phyloP scores from a whole-genome alignment of 2,329 filamentous ascomycete species.

The Parascedosporium putredinis region DNA sequence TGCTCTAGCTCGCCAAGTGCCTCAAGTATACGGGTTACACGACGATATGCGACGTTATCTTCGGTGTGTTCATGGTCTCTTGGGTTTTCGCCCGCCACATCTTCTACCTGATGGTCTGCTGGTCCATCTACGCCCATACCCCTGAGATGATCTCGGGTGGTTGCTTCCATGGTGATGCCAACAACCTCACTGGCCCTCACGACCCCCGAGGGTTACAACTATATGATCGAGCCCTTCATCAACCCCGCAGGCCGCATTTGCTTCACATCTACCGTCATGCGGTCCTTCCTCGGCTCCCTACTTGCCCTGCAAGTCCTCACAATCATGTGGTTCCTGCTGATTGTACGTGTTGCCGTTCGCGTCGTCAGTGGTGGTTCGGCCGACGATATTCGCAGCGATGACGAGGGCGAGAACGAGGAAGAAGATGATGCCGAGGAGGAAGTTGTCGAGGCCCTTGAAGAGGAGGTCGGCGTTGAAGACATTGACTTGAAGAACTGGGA shows the following conservation, averaged over 20 bases:
- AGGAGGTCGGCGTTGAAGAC: conserved; percentile 65
- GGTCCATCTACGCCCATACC: conserved; percentile 64
- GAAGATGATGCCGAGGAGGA: conserved; percentile 50
- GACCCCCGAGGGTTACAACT: conserved; percentile 41
- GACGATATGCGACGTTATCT: conserved; percentile 68
- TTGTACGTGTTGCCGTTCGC: conserved; percentile 68
- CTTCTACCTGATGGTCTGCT: conserved; percentile 68
- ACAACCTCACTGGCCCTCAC: conserved; percentile 44
- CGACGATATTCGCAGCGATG: conserved; percentile 81
- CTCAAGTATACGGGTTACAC: conserved; percentile 80
- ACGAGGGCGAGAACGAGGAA: conserved; percentile 62
- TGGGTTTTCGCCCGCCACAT: conserved; percentile 82
- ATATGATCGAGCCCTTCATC: conserved; percentile 65
- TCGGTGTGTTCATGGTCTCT: conserved; percentile 73
- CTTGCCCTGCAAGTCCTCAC: conserved; percentile 71
- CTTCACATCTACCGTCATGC: conserved; percentile 65
- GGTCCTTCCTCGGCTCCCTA: conserved; percentile 66
- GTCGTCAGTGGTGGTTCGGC: conserved; percentile 68
- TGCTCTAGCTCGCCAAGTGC: conserved; percentile 68
- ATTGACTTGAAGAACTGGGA: conserved; percentile 58
- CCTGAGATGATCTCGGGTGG: conserved; percentile 52
- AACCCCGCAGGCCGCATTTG: conserved; percentile 66
- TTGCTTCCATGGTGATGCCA: conserved; percentile 56
- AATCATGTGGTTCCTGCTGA: conserved; percentile 83
- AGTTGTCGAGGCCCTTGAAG: conserved; percentile 49